phyloP scores from a whole-genome alignment of 73 alveolate genomes.

The Symbiodinium pilosum region DNA sequence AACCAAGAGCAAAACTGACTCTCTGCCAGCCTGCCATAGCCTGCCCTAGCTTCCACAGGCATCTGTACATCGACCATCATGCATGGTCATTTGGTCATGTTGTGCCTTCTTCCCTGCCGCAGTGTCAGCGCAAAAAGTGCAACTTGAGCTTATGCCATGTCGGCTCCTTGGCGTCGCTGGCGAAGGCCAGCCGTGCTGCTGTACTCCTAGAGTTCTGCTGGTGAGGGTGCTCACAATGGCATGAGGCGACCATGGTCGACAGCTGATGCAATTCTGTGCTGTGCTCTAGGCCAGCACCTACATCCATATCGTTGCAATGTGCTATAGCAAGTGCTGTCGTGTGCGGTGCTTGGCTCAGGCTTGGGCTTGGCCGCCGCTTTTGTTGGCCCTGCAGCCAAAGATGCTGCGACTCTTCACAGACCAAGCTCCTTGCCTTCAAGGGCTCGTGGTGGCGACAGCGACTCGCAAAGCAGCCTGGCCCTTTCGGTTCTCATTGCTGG shows the following conservation, averaged over 20 bases:
- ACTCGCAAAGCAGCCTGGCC: not conserved
- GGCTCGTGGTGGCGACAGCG: not conserved
- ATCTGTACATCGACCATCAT: no score
- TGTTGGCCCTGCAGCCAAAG: not conserved
- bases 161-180: not conserved
- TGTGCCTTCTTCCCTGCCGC: no score
- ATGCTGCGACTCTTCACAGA: not conserved
- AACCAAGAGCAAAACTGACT: no score
- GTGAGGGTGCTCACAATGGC: not conserved
- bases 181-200: not conserved
- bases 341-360: not conserved
- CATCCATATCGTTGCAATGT: no score
- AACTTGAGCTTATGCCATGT: not conserved
- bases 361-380: slow-evolving; percentile 6
- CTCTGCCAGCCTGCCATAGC: no score
- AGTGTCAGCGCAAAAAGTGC: no score
- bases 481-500: slow-evolving; percentile 67
- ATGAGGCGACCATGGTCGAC: not conserved
- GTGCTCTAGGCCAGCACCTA: not conserved
- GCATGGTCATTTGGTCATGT: no score
- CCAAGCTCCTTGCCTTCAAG: not conserved
- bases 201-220: not conserved
- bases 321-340: no score
- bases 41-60: no score
- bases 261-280: not conserved